Evolutionary conservation across 805 yeast genomes (phyloP).

Genomic region (Candida namnaoensis): DNA sequence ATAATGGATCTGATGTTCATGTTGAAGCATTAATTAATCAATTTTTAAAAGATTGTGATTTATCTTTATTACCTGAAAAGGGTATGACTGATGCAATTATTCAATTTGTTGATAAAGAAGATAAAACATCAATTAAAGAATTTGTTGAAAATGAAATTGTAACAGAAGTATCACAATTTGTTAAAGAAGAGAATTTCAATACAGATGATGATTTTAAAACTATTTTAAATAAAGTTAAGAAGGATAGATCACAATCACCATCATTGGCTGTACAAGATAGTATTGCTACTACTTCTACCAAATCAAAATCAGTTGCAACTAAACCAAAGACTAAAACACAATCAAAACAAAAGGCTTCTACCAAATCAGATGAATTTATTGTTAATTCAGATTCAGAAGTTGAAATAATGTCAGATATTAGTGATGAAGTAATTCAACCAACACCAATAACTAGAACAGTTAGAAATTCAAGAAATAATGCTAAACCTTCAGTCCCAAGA

Average conservation of each 20-base stretch:
- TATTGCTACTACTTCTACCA: background rate
- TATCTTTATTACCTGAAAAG: constrained; percentile 63
- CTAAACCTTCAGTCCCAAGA: background rate
- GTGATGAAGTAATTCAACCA: background rate
- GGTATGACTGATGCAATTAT: constrained; percentile 71
- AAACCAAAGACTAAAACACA: too few relatives aligned
- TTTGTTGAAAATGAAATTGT: constrained; percentile 49
- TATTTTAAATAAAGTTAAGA: constrained; percentile 29
- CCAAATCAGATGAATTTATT: constrained; percentile 11
- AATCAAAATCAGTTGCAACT: background rate
- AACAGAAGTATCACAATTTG: constrained; percentile 40
- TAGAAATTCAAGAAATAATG: background rate
- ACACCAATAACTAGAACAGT: background rate
- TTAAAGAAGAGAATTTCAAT: constrained; percentile 31
- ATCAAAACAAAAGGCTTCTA: background rate
- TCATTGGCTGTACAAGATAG: background rate
- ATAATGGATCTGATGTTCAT: constrained; percentile 24
- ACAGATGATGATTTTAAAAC: constrained; percentile 28
- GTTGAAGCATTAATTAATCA: constrained; percentile 58
- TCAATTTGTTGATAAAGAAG: constrained; percentile 74
- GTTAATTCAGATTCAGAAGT: constrained; percentile 20
- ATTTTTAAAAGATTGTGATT: constrained; percentile 50
- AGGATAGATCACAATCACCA: constrained; percentile 8
- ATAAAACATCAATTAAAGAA: constrained; percentile 59
- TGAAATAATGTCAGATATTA: constrained; percentile 10